A percentile compares a stretch with the other conserved stretches of the same genome.
Conservation (phyloP, 176 grass and related monocot genomes). For the Pharus latifolius region DNA sequence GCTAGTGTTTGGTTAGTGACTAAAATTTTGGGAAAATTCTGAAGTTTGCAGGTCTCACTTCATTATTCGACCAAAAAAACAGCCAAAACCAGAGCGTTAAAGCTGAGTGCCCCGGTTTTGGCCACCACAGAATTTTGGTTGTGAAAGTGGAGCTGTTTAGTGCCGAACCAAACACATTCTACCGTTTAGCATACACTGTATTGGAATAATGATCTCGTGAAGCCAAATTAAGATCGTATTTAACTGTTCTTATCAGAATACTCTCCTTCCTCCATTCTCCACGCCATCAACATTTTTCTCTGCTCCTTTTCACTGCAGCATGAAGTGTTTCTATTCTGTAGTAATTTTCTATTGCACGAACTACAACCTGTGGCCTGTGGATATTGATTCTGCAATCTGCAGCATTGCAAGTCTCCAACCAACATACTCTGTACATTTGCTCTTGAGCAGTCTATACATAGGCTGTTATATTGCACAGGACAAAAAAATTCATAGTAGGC, state of each 20-base stretch:
- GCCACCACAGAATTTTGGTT: too few relatives aligned
- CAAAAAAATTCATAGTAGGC: not conserved
- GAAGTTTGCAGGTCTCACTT: too few relatives aligned
- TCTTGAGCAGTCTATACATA: not conserved
- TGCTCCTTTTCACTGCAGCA: not conserved
- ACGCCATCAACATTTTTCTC: not conserved
- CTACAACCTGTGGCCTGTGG: not conserved
- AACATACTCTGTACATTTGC: not conserved
- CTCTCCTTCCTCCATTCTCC: not conserved
- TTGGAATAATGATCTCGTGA: too few relatives aligned
- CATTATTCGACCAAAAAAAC: too few relatives aligned
- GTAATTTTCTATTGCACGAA: not conserved
- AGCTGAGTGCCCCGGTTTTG: too few relatives aligned
- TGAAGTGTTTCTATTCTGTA: not conserved
- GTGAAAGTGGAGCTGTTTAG: too few relatives aligned
- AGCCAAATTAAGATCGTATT: not conserved
- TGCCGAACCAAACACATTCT: too few relatives aligned
- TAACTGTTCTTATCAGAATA: not conserved
- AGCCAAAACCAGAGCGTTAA: too few relatives aligned
- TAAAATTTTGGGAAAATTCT: too few relatives aligned
- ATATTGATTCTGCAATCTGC: not conserved
- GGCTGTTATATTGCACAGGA: slow-evolving; percentile 1
- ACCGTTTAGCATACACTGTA: too few relatives aligned
- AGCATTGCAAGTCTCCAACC: not conserved
- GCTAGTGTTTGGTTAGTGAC: too few relatives aligned